These are phyloP conservation scores for Dryas integrifolia DNA, from an alignment of 331 rosid species.

Conservation along the genomic window DNA sequence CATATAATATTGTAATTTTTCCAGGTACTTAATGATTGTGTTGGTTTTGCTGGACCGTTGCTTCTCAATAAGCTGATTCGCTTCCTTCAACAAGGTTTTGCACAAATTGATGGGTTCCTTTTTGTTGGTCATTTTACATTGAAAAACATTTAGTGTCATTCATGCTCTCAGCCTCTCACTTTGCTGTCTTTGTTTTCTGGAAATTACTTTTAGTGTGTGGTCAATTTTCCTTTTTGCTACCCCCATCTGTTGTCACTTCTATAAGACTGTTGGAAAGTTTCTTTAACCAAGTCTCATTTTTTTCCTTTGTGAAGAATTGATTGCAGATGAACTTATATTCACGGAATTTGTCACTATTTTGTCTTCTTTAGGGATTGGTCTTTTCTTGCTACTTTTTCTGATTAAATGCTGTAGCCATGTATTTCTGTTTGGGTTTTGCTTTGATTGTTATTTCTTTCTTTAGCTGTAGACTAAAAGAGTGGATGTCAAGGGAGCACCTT, in stretches of 20 bases:
- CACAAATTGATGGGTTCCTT: constrained; percentile 20
- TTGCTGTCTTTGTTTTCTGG: background rate
- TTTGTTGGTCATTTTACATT: background rate
- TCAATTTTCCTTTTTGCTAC: background rate
- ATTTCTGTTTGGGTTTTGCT: too few species aligned
- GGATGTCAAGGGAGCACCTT: too few species aligned
- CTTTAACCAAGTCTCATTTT: background rate
- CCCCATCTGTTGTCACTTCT: too few species aligned
- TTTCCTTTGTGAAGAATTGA: constrained; percentile 12
- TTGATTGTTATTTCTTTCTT: too few species aligned
- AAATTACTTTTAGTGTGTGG: background rate
- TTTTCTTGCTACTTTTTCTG: too few species aligned
- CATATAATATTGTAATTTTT: constrained; percentile 2
- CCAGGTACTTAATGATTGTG: constrained; percentile 83
- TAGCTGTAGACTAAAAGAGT: too few species aligned
- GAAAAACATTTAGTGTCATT: constrained; percentile 10
- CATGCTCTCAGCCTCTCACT: background rate
- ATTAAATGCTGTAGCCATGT: too few species aligned
- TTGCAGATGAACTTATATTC: background rate
- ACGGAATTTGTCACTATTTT: constrained; percentile 1
- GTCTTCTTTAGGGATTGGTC: constrained; percentile 9
- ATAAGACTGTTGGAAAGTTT: background rate
- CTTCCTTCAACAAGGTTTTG: constrained; percentile 79
- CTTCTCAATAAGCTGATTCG: constrained; percentile 89
- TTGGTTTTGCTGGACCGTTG: constrained; percentile 90